Evolutionary conservation across 2,329 filamentous ascomycete species (phyloP), one percentile per base, ranked within the genome.

Genomic region (Elsinoe australis): DNA sequence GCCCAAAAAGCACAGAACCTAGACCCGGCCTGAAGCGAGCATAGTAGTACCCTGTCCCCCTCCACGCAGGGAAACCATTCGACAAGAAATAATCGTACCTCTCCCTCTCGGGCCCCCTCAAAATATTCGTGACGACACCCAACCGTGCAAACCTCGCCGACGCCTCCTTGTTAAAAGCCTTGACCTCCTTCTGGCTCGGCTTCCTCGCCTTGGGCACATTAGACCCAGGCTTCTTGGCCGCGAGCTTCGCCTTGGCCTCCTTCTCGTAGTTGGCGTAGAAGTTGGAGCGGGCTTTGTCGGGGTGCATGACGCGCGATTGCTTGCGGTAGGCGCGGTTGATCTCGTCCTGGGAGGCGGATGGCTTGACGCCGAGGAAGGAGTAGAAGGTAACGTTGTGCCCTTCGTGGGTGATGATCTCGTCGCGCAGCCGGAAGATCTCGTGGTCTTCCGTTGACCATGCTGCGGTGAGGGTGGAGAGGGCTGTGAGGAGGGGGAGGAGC

Each of bases 11-110:
- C 36, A 95, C 92, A 10, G 85, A 85, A 51, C 87, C 87, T 35
- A 96, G 72, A 6, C 92, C 92, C 1, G 92, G 92, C 15, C 92
- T 80, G 75, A 90, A 95, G 50, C 92, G 82, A 59, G 81, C 82
- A 72, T 98, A 98, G 76, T 96, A 98, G 76, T 98, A 98, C 53
- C 92, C 90, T 35, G 90, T 95, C 51, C 92, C 92, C 71, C 90
- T 89, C 92, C 92, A 98, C 49, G 79, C 80, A 24, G 92, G 92
- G 71, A 98, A 98, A 53, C 92, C 92, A 67, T 96, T 88, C 64
- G 73, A 71, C 52, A 96, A 69, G 71, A 96, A 98, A 67, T 95
- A 84, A 65, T 98, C 90, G 68, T 98, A 98, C 54, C 92, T 84
- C 57, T 87, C 85, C 54, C 92, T 79, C 48, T 78, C 78, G 2